Base-by-base conservation (phyloP, 768 basidiomycete genomes). In the Sporobolomyces roseus region DNA sequence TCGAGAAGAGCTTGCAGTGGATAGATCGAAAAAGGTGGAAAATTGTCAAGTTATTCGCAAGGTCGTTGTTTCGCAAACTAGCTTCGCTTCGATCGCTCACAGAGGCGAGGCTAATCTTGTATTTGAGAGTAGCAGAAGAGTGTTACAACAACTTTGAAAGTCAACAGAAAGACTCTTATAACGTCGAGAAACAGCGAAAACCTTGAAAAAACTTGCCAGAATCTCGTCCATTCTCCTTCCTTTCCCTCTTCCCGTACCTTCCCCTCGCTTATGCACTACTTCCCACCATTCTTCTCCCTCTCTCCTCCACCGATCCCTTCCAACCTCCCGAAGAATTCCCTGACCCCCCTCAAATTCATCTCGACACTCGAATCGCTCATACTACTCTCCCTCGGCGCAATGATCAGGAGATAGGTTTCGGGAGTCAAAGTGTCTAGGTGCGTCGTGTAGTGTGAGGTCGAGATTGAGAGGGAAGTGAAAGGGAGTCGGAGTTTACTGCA, bases 341-440 rank as follows among this genome's bases (percentile, higher is more conserved):
- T 46, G 27, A 48, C 58, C 30, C 58, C 58, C 23, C n/a, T 60
- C 58, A 60, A 38, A 27, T 60, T 60, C 58, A 48, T 35, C 45
- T 60, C 58, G 43, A 60, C 58, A 45, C 58, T 25, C 25, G 10
- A 7, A 25, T n/a, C 9, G 27, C 43, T 43, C 36, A 25, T 41
- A 3, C 52, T 29, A 33, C 32, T 55, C 9, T 9, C 4, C 5
- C 35, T 49, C 29, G 45, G 89, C 14, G 90, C 88, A 46, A 98
- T 85, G 61, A 96, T 84, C 76, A 98, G 82, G 55, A 97, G 87
- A 75, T 92, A 98, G 1, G 93, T 94, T 78, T 96, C 96, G 75
- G 84, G 83, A 30, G 94, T 96, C 82, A 97, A 85, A 74, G 91
- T 88, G 74, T 96, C 93, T 29, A 98, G 83, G 35, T 93, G 88